Conservation (phyloP, 2,329 filamentous ascomycete species). For the Aaosphaeria arxii region DNA sequence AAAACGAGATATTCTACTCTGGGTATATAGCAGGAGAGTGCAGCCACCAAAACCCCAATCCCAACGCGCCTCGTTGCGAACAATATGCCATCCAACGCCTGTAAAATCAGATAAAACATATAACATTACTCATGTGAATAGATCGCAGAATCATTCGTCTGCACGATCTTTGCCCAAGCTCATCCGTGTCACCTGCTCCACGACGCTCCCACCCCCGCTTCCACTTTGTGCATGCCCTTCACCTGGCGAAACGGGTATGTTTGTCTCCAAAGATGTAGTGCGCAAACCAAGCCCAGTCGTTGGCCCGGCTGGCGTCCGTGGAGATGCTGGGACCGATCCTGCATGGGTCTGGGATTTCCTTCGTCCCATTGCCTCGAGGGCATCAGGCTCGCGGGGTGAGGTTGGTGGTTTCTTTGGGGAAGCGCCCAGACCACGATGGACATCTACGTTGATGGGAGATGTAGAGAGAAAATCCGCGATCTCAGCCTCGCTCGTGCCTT, state of each 20-base stretch:
- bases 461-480: slow-evolving; percentile 36
- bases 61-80: too few relatives aligned
- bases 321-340: too few relatives aligned
- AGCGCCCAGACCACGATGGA: slow-evolving; percentile 40
- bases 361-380: slow-evolving; percentile 24
- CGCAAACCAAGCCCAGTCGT: too few relatives aligned
- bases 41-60: too few relatives aligned
- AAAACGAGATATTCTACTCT: too few relatives aligned
- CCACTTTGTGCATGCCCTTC: slow-evolving; percentile 12
- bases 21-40: too few relatives aligned
- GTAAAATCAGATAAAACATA: too few relatives aligned
- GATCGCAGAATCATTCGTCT: too few relatives aligned
- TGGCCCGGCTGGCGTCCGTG: too few relatives aligned
- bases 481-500: slow-evolving; percentile 39
- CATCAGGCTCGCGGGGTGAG: slow-evolving; percentile 23
- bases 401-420: slow-evolving; percentile 8
- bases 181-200: slow-evolving; percentile 32
- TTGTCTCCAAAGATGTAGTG: too few relatives aligned
- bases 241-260: not conserved
- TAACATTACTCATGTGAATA: too few relatives aligned
- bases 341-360: slow-evolving; percentile 6
- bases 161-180: slow-evolving; percentile 12
- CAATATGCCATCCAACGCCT: too few relatives aligned
- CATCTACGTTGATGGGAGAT: slow-evolving; percentile 22
- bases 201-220: slow-evolving; percentile 23